Evolutionary conservation across 179 eudicot genomes (phyloP), one percentile per base, ranked within the genome.

Genomic region (Sideroxylon spinosum): DNA sequence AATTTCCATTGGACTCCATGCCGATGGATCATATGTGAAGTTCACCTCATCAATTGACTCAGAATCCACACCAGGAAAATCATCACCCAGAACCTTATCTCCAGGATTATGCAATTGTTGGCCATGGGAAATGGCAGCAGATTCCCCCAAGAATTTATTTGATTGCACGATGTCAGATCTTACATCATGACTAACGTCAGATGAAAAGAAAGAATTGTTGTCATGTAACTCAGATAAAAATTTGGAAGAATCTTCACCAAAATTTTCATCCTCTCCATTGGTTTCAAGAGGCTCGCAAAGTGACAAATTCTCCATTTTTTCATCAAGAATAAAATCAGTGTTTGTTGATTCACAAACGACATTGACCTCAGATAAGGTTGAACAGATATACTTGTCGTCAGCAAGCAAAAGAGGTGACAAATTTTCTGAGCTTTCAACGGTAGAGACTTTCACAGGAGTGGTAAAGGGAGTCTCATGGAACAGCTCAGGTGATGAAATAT

Each of bases 1-100:
- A 78, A 88, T 88, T 83, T 95, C 99, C 86, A 85, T 84, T 73
- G 99, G 89, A 70, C 94, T 93, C 99, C 98, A 95, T 23, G 80
- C 81, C 23, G 92, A 90, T 67, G 89, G 93, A 88, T 87, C 85
- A 82, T 86, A 89, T 11, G 74, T 11, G 52, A 73, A 55, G 62
- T 46, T 86, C 60, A 79, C 70, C 59, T 65, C 57, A 80, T 80
- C 75, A 74, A 71, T 55, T 68, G 78, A 79, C 78, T 86, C 87
- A 16, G 79, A 22, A 46, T 86, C 67, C 25, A 69, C 49, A 10
- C 48, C 67, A 61, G 70, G 62, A 81, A 81, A 74, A 60, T 68
- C 77, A 59, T 68, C 75, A 73, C 82, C 83, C 32, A 76, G 79
- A 70, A 73, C 76, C 73, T 76, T 78, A 75, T 81, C 81, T 60